Percentiles rank a stretch among this genome's conserved stretches.
These are phyloP conservation scores for Akanthomyces muscarius DNA, from an alignment of 2,329 filamentous ascomycete genomes.

Conservation along the genomic window DNA sequence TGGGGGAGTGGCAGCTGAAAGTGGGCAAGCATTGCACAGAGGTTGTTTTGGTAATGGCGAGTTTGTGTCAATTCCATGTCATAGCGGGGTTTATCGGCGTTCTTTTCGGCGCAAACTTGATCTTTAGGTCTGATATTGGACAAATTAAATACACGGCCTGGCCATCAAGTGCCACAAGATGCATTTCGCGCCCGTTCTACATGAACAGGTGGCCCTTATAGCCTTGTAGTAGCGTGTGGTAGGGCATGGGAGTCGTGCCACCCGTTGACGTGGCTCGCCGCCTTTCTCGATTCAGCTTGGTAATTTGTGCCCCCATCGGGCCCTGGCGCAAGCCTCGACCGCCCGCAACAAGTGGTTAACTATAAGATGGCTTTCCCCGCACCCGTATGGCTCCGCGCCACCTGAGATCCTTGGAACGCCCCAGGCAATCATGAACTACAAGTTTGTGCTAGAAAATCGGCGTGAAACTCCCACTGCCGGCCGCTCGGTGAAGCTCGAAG, in stretches of 20 bases:
- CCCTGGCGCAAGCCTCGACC: neutral
- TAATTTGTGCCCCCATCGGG: neutral
- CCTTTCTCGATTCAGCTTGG: neutral
- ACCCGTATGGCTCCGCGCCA: neutral
- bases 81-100: conserved; percentile 27
- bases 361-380: neutral
- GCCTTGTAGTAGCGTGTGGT: neutral
- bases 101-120: neutral
- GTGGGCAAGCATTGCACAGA: neutral
- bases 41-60: neutral
- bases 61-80: conserved; percentile 9
- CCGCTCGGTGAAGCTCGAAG: neutral
- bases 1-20: conserved; percentile 30
- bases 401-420: neutral
- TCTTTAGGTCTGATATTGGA: neutral
- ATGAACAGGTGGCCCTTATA: neutral
- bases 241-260: neutral
- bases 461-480: neutral
- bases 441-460: neutral
- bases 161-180: neutral
- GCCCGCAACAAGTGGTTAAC: neutral
- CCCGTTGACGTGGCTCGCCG: neutral
- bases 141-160: neutral
- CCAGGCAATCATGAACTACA: neutral
- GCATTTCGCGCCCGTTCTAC: neutral